Conservation (phyloP, 2,329 filamentous ascomycete species). For the Coniochaeta prunicola region DNA sequence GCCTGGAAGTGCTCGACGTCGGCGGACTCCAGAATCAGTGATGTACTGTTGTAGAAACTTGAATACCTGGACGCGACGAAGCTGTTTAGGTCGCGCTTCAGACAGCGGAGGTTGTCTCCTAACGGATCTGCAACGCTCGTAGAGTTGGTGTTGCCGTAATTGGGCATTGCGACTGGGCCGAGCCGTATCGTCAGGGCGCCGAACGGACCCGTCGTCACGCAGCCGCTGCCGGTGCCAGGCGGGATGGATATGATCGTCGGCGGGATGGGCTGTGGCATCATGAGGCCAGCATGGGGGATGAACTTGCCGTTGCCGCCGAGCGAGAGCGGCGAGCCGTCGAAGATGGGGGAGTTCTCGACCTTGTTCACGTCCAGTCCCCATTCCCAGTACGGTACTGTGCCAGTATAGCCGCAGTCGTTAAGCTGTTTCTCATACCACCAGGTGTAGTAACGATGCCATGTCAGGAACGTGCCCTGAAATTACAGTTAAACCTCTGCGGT, state of each 20-base stretch:
- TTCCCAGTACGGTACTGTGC: slow-evolving; percentile 24
- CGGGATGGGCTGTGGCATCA: slow-evolving; percentile 2
- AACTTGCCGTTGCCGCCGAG: slow-evolving; percentile 35
- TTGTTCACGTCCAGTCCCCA: slow-evolving; percentile 30
- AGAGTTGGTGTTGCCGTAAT: slow-evolving; percentile 10
- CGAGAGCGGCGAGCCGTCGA: slow-evolving; percentile 36
- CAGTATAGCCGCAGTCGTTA: slow-evolving; percentile 22
- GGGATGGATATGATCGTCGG: slow-evolving; percentile 22
- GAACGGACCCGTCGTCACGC: slow-evolving; percentile 38
- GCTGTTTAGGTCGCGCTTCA: slow-evolving; percentile 26
- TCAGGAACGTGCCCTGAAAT: slow-evolving; percentile 20
- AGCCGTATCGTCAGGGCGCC: slow-evolving; percentile 29
- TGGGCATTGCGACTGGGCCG: slow-evolving; percentile 20
- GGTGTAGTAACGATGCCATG: slow-evolving; percentile 28
- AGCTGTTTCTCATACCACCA: slow-evolving; percentile 26
- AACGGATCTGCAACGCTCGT: slow-evolving; percentile 18
- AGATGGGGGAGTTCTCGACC: slow-evolving; percentile 31
- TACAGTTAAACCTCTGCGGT: background rate
- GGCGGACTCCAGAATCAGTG: slow-evolving; percentile 21
- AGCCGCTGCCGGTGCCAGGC: slow-evolving; percentile 44
- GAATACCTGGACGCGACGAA: background rate
- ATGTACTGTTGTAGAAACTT: background rate
- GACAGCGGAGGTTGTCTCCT: slow-evolving; percentile 29
- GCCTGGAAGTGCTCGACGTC: slow-evolving; percentile 31
- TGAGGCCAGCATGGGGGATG: slow-evolving; percentile 13